Percentiles rank a stretch among this genome's conserved stretches.
phyloP scores from a whole-genome alignment of 106 monocot species.

The Dendrobium chrysotoxum region DNA sequence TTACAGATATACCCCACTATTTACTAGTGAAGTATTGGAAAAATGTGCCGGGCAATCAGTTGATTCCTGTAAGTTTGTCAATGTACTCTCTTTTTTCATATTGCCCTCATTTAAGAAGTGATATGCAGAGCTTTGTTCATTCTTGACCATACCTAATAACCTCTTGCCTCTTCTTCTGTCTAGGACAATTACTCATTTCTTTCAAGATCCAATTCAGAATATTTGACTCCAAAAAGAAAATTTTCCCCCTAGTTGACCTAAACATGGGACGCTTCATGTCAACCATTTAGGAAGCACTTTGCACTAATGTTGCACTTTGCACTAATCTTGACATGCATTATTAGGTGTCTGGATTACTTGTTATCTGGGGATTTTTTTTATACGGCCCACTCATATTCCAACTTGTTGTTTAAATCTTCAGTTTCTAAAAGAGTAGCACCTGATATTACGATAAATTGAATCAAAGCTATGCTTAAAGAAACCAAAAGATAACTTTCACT shows the following conservation, averaged over 20 bases:
- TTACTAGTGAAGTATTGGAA: slow-evolving; percentile 78
- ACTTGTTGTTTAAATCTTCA: no score
- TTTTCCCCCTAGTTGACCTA: neutral
- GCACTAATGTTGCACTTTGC: neutral
- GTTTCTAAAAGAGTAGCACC: no score
- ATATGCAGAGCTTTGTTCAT: neutral
- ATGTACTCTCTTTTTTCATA: neutral
- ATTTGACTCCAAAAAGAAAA: no score
- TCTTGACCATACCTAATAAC: neutral
- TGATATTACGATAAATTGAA: no score
- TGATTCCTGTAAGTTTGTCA: slow-evolving; percentile 51
- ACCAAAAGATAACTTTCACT: no score
- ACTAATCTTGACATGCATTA: neutral
- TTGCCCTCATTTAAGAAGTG: neutral
- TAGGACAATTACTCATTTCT: neutral
- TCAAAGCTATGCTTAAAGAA: no score
- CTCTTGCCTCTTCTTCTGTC: neutral
- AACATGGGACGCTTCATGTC: neutral
- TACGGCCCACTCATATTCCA: no score
- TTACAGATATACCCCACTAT: slow-evolving; percentile 71
- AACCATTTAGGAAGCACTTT: neutral
- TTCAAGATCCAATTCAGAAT: no score
- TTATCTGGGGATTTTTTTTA: no score
- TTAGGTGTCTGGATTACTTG: neutral
- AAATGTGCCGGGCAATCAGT: slow-evolving; percentile 61